Base-by-base conservation (phyloP, 2,329 filamentous ascomycete genomes). In the Corynespora cassiicola region DNA sequence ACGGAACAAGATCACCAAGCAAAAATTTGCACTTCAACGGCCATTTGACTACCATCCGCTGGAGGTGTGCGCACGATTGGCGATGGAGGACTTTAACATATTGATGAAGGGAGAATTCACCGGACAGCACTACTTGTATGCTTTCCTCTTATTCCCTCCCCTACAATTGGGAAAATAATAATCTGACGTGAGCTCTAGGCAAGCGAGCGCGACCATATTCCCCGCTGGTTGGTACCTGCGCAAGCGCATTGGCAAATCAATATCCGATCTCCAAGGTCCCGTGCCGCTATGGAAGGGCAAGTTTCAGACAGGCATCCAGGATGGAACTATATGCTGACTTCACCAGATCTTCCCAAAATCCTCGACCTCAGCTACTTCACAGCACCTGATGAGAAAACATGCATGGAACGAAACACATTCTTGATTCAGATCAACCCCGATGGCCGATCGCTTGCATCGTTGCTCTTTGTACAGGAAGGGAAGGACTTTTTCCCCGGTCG, bases 11-110 rank as follows among this genome's bases (percentile, higher is more conserved):
- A 58, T 74, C 30, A 76, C 71, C 0, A 58, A 61, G 9, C 75
- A 79, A 33, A 65, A 58, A 11, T 77, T 74, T 43, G 45, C 55
- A 0, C 58, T 77, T 21, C 64, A 65, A 1, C 56, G 52, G 3
- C 52, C 61, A 3, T 65, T 59, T 19, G 57, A 61, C 18, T 52
- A 65, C 6, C 68, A 74, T 31, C 74, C 77, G 1, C 56, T 80
- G n/a, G 77, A 79, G 42, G 60, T 74, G 10, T 74, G 73, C 7
- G 76, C 75, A 0, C 65, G 75, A 31, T 57, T 80, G 12, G 70
- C 72, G 1, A 74, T 74, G 70, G 77, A 79, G 52, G 77, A 80
- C 43, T 69, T 80, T 39, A 77, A 71, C 32, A 65, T 81, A 23
- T 47, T 79, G 23, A 62, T 73, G 42, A 70, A 70, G 45, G 53